Conservation (phyloP, 805 yeast genomes). For the Teunomyces panamensis region DNA sequence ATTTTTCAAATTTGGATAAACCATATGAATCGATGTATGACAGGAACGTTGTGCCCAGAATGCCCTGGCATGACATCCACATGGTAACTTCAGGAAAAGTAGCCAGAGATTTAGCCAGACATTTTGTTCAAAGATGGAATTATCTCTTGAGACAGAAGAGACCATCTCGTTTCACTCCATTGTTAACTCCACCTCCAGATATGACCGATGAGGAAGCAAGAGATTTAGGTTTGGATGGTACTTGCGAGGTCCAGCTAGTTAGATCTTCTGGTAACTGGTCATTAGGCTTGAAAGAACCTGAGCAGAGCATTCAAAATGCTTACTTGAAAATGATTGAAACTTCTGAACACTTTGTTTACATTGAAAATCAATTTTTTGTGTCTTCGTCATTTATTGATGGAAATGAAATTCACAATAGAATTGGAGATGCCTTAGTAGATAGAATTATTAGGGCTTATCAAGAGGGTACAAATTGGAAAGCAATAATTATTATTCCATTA, state of each 20-base stretch:
- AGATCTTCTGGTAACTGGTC: conserved; percentile 95
- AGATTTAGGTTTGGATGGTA: conserved; percentile 63
- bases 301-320: conserved; percentile 89
- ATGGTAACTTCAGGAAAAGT: conserved; percentile 93
- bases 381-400: conserved; percentile 88
- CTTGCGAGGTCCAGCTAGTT: conserved; percentile 87
- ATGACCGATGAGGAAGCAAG: conserved; percentile 69
- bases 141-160: conserved; percentile 87
- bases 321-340: conserved; percentile 87
- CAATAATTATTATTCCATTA: conserved; percentile 85
- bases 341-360: conserved; percentile 87
- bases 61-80: conserved; percentile 99
- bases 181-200: conserved; percentile 90
- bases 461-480: conserved; percentile 79
- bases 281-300: conserved; percentile 78
- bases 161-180: conserved; percentile 91
- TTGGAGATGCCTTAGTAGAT: conserved; percentile 97
- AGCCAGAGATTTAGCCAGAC: conserved; percentile 89
- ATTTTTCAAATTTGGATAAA: conserved; percentile 72
- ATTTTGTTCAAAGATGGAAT: conserved; percentile 97
- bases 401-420: conserved; percentile 75
- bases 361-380: conserved; percentile 93
- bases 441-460: conserved; percentile 85
- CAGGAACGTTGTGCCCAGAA: conserved; percentile 74
- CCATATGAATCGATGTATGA: conserved; percentile 94